Conservation (phyloP, 257 asterid species). For the Nicotiana paniculata region DNA sequence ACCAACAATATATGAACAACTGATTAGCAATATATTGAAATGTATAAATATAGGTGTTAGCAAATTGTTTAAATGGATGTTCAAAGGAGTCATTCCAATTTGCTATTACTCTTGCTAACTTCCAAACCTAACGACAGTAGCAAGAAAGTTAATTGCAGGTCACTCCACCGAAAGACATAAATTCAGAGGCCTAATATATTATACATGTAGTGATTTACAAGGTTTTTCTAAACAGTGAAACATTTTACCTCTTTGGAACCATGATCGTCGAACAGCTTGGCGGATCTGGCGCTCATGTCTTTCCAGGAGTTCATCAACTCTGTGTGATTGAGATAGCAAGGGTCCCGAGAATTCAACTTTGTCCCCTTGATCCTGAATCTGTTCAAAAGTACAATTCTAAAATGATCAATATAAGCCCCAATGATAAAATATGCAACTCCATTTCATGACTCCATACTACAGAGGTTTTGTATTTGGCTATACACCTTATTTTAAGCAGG, state of each 20-base stretch:
- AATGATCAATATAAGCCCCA: constrained; percentile 3
- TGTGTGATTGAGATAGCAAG: constrained; percentile 63
- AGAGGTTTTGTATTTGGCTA: neutral
- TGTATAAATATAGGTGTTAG: neutral
- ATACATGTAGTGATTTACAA: neutral
- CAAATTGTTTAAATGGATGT: neutral
- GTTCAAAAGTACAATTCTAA: constrained; percentile 26
- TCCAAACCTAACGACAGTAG: neutral
- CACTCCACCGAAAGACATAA: neutral
- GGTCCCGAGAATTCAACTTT: constrained; percentile 96
- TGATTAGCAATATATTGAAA: neutral
- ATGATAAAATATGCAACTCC: neutral
- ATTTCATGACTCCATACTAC: neutral
- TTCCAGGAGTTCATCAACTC: constrained; percentile 79
- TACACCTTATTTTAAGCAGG: neutral
- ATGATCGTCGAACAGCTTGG: constrained; percentile 85
- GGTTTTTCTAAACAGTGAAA: neutral
- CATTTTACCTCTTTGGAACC: constrained; percentile 81
- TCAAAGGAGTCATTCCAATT: neutral
- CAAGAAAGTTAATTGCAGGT: neutral
- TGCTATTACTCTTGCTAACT: neutral
- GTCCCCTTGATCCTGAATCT: constrained; percentile 82
- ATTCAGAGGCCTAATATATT: neutral
- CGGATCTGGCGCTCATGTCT: constrained; percentile 97
- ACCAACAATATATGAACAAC: neutral